Conservation (phyloP, 352 stramenopile genomes). For the Pythium brachiatum region DNA sequence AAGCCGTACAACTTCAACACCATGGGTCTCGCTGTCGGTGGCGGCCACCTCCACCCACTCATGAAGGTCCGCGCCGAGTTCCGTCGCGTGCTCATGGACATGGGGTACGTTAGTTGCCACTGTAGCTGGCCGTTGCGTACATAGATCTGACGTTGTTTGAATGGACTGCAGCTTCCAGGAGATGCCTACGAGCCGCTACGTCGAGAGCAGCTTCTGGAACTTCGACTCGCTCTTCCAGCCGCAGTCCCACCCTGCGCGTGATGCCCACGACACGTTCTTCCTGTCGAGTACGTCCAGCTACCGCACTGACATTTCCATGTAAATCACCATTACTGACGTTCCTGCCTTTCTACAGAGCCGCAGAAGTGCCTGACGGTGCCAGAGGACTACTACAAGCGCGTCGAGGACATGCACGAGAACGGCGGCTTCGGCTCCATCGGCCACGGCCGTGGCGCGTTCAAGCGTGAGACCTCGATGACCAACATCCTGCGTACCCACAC, state of each 20-base stretch:
- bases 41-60: constrained; percentile 97
- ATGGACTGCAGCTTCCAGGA: constrained; percentile 94
- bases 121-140: background rate
- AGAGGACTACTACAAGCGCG: constrained; percentile 98
- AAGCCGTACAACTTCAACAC: constrained; percentile 99
- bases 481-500: constrained; percentile 99
- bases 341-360: constrained; percentile 39
- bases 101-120: constrained; percentile 79
- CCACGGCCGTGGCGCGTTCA: constrained; percentile 84
- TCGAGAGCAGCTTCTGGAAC: constrained; percentile 99
- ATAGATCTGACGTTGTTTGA: background rate
- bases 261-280: constrained; percentile 99
- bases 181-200: constrained; percentile 99
- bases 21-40: constrained; percentile 91
- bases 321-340: background rate
- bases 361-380: constrained; percentile 86
- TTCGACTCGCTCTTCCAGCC: constrained; percentile 99
- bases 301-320: too few relatives aligned
- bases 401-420: constrained; percentile 98
- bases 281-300: constrained; percentile 89
- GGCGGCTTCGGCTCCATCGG: constrained; percentile 96
- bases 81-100: constrained; percentile 98
- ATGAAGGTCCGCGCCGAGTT: constrained; percentile 98
- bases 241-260: constrained; percentile 97
- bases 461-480: constrained; percentile 97